phyloP scores from a whole-genome alignment of 1,139 yeast species.

The Magnusiomyces ingens region DNA sequence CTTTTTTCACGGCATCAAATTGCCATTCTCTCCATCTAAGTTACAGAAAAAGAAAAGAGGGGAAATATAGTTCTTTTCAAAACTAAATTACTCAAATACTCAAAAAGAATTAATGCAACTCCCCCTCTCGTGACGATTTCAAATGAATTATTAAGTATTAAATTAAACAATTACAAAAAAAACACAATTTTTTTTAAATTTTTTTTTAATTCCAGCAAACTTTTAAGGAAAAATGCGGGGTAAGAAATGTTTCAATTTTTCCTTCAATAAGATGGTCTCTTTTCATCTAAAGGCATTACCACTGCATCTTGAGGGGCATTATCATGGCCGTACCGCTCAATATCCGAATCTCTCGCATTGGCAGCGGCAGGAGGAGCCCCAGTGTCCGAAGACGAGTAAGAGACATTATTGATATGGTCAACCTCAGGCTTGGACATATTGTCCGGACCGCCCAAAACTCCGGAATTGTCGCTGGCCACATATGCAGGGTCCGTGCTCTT shows the following conservation, averaged over 20 bases:
- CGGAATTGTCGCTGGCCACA: not conserved
- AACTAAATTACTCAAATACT: not conserved
- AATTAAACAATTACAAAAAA: not conserved
- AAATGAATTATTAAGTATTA: not conserved
- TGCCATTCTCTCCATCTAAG: not conserved
- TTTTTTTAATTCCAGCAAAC: not conserved
- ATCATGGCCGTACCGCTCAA: no score
- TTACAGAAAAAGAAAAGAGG: no score
- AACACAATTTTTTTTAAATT: not conserved
- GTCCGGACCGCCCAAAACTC: not conserved
- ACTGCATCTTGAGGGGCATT: no score
- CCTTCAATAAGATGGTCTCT: no score
- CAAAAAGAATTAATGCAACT: no score
- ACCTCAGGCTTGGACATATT: not conserved
- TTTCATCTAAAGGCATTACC: no score
- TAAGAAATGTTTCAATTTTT: not conserved
- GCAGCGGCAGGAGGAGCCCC: no score
- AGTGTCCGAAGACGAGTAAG: not conserved
- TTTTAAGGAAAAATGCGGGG: not conserved
- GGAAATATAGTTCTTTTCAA: not conserved
- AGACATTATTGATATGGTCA: not conserved
- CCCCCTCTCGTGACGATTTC: no score
- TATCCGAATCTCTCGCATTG: no score
- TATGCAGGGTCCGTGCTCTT: slow-evolving; percentile 44
- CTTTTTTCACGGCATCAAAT: not conserved